Evolutionary conservation across 2,329 filamentous ascomycete species (phyloP).

Genomic region (Penicillium psychrosexuale): DNA sequence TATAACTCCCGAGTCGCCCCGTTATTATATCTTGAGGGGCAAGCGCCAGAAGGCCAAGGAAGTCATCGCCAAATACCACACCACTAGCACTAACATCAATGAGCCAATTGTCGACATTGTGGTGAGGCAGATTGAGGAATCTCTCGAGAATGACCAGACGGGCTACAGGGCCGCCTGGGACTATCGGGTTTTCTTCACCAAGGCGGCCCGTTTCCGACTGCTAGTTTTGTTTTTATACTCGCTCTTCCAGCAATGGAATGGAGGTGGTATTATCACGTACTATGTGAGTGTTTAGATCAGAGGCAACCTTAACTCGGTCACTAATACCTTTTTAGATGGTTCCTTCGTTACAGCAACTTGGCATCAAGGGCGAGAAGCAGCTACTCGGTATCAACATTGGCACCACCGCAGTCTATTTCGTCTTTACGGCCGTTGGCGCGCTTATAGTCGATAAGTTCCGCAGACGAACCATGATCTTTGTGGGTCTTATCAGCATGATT

Average conservation of each 20-base stretch:
- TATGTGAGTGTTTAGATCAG: constrained; percentile 30
- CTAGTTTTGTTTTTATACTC: constrained; percentile 48
- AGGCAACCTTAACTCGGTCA: background rate
- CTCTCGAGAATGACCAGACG: constrained; percentile 39
- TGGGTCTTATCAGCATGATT: constrained; percentile 45
- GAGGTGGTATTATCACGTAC: constrained; percentile 46
- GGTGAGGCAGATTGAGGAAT: constrained; percentile 46
- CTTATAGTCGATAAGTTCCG: constrained; percentile 45
- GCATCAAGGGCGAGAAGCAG: constrained; percentile 37
- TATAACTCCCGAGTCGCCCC: constrained; percentile 38
- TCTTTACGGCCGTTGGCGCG: constrained; percentile 46
- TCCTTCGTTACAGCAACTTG: constrained; percentile 44
- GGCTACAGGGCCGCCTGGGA: constrained; percentile 45
- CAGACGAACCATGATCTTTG: constrained; percentile 47
- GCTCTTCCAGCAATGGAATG: constrained; percentile 49
- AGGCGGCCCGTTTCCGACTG: constrained; percentile 44
- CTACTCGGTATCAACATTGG: constrained; percentile 47
- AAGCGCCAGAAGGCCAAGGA: constrained; percentile 33
- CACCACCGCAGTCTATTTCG: constrained; percentile 46
- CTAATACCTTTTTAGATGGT: constrained; percentile 22
- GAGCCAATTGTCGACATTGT: constrained; percentile 45
- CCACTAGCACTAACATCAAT: constrained; percentile 40
- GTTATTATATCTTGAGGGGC: constrained; percentile 37
- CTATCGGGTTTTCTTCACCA: constrained; percentile 49
- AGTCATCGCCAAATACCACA: constrained; percentile 43